A percentile compares a stretch with the other conserved stretches of the same genome.
phyloP scores from a whole-genome alignment of 2,329 filamentous ascomycete species.

The Lecanicillium sp. region DNA sequence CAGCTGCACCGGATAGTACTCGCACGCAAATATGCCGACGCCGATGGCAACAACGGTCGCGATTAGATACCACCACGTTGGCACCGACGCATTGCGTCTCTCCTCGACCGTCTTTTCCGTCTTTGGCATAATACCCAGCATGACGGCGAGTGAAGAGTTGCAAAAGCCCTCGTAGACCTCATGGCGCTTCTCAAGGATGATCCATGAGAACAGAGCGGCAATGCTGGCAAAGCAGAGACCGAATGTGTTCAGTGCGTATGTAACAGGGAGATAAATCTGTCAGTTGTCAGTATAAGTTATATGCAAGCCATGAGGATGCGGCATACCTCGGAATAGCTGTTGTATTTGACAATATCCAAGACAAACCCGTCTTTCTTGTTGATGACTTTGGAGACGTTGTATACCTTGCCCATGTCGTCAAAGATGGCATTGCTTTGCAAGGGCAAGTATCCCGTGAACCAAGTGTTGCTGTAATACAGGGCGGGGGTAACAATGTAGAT shows the following conservation, averaged over 20 bases:
- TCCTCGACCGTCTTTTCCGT: constrained; percentile 13
- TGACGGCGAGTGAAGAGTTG: constrained; percentile 9
- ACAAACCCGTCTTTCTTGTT: constrained; percentile 32
- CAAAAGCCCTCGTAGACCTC: constrained; percentile 18
- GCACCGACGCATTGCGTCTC: constrained; percentile 17
- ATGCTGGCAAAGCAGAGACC: constrained; percentile 48
- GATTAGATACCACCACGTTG: constrained; percentile 23
- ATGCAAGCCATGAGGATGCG: neutral
- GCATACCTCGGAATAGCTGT: constrained; percentile 42
- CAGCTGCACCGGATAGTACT: constrained; percentile 27
- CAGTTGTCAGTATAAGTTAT: neutral
- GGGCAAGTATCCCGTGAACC: constrained; percentile 47
- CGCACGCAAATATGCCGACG: constrained; percentile 24
- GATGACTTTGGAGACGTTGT: constrained; percentile 44
- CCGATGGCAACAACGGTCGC: constrained; percentile 19
- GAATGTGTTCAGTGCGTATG: constrained; percentile 41
- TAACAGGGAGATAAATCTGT: constrained; percentile 38
- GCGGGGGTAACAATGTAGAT: constrained; percentile 38
- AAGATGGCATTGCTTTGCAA: constrained; percentile 46
- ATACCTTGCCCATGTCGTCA: constrained; percentile 44
- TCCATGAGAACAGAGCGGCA: constrained; percentile 30
- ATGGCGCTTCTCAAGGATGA: constrained; percentile 25
- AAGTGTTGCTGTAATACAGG: constrained; percentile 43
- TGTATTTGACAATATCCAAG: constrained; percentile 44
- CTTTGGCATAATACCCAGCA: neutral